Conservation (phyloP, 345 rosid genomes). For the Salix dunnii region DNA sequence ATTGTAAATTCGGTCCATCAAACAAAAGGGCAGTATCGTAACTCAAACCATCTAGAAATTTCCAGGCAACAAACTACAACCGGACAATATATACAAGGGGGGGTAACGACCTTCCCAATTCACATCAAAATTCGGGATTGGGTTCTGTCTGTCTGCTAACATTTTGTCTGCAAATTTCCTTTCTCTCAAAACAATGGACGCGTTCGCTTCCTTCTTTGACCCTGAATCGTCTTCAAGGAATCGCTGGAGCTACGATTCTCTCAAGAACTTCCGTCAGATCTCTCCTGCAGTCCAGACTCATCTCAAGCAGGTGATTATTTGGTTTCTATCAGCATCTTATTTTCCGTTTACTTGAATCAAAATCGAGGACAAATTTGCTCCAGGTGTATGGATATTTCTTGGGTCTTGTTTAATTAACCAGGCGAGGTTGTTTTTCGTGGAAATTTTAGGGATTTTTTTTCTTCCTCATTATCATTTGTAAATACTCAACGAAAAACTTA, state of each 20-base stretch:
- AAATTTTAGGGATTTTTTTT: not conserved
- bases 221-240: constrained; percentile 44
- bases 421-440: not conserved
- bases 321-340: not conserved
- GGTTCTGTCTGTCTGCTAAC: not conserved
- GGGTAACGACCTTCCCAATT: too few relatives aligned
- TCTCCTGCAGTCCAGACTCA: constrained; percentile 77
- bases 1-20: not conserved
- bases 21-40: not conserved
- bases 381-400: not conserved
- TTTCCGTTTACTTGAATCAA: not conserved
- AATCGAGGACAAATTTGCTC: not conserved
- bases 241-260: constrained; percentile 64
- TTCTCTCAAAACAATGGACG: constrained; percentile 43
- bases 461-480: not conserved
- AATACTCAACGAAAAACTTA: too few relatives aligned
- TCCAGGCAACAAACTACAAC: not conserved
- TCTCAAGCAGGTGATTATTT: constrained; percentile 65
- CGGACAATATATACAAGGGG: not conserved
- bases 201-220: constrained; percentile 77
- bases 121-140: not conserved
- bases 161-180: not conserved
- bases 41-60: constrained; percentile 1
- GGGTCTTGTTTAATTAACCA: not conserved
- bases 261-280: constrained; percentile 74